Conservation (phyloP, 2,329 filamentous ascomycete genomes). For the Colletotrichum nymphaeae region DNA sequence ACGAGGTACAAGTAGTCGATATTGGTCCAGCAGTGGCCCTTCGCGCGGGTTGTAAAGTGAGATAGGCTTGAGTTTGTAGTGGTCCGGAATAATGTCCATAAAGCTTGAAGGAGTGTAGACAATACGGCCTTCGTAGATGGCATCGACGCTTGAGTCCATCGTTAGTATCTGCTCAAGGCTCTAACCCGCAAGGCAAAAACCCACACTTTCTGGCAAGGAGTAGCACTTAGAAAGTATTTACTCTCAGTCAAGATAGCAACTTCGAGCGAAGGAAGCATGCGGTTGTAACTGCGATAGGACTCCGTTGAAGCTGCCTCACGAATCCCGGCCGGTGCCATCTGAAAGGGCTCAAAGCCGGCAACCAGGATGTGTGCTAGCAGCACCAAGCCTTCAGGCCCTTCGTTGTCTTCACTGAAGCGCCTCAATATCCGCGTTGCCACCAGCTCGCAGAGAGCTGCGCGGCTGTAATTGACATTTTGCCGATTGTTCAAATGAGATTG, state of each 20-base stretch:
- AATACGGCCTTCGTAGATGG: conserved; percentile 83
- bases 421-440: conserved; percentile 82
- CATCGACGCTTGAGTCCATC: conserved; percentile 65
- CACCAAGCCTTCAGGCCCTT: conserved; percentile 76
- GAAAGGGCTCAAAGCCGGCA: conserved; percentile 86
- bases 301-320: conserved; percentile 66
- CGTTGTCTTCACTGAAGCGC: conserved; percentile 82
- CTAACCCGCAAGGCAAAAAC: conserved; percentile 56
- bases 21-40: conserved; percentile 84
- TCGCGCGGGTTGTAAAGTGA: conserved; percentile 82
- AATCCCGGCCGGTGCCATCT: conserved; percentile 79
- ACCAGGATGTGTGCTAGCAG: conserved; percentile 83
- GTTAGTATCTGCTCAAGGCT: conserved; percentile 50
- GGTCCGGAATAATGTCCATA: conserved; percentile 85
- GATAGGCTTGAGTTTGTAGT: conserved; percentile 87
- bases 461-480: conserved; percentile 83
- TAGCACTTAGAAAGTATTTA: conserved; percentile 81
- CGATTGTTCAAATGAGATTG: conserved; percentile 81
- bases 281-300: conserved; percentile 59
- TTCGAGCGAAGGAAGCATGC: conserved; percentile 81
- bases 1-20: conserved; percentile 83
- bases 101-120: conserved; percentile 86
- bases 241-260: conserved; percentile 86
- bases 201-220: conserved; percentile 81
- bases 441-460: conserved; percentile 83